phyloP scores from a whole-genome alignment of 306 rosid genomes.

The Lithocarpus polystachyus region DNA sequence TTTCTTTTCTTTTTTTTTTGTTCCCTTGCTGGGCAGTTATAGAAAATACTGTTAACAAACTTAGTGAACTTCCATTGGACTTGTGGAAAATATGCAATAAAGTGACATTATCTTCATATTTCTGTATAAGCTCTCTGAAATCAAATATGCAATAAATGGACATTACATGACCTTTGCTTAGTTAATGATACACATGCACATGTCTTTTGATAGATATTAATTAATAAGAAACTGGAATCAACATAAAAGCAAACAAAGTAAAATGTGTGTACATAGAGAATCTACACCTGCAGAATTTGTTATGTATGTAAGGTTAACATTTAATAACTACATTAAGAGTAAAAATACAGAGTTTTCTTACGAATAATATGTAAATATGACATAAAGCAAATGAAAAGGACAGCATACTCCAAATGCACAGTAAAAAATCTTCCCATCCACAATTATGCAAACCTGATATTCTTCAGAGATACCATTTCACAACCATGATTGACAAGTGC shows the following conservation, averaged over 20 bases:
- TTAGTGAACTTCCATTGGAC: no score
- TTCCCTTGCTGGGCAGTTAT: no score
- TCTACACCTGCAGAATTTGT: no score
- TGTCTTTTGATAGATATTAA: no score
- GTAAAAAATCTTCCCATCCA: background rate
- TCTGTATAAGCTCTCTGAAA: background rate
- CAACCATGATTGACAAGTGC: constrained; percentile 87
- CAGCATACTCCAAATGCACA: constrained; percentile 13
- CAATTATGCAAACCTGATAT: constrained; percentile 52
- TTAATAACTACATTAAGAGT: background rate
- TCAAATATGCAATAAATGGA: background rate
- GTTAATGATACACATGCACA: no score
- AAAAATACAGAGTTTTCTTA: background rate
- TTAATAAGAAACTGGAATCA: no score
- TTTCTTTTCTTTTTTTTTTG: no score
- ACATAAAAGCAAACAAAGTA: no score
- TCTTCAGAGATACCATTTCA: constrained; percentile 66
- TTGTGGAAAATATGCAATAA: background rate
- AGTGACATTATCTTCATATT: background rate
- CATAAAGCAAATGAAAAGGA: background rate
- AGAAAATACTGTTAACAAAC: no score
- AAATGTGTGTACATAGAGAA: no score
- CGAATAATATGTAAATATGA: background rate
- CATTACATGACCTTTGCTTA: background rate
- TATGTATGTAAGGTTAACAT: no score